These are phyloP conservation scores for Penicillium sp. DNA, from an alignment of 2,329 filamentous ascomycete genomes.

Conservation along the genomic window DNA sequence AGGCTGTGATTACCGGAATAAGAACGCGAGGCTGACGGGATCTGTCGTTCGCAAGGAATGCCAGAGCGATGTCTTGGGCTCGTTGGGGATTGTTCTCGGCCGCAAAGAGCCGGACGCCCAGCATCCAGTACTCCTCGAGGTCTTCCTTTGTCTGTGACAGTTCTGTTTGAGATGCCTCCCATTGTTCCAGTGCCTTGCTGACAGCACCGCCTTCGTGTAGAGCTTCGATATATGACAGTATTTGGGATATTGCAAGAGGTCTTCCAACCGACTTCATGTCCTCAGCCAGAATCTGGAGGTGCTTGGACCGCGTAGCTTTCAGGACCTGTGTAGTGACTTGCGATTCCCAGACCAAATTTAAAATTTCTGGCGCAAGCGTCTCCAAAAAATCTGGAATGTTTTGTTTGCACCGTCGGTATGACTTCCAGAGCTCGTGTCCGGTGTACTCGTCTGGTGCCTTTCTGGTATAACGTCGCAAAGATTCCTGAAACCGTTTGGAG, in stretches of 20 bases:
- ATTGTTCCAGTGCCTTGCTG: constrained; percentile 62
- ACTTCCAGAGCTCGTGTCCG: constrained; percentile 50
- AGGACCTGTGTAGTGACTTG: constrained; percentile 48
- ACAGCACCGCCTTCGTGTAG: constrained; percentile 65
- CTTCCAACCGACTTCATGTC: constrained; percentile 66
- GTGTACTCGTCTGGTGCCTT: constrained; percentile 33
- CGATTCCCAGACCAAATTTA: constrained; percentile 69
- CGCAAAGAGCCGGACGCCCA: constrained; percentile 55
- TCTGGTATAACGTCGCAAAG: constrained; percentile 34
- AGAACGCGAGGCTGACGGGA: constrained; percentile 48
- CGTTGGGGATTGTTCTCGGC: constrained; percentile 49
- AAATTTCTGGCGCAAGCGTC: constrained; percentile 61
- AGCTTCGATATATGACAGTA: constrained; percentile 68
- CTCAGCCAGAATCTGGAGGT: constrained; percentile 63
- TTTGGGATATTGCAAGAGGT: constrained; percentile 58
- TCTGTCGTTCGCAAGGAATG: constrained; percentile 44
- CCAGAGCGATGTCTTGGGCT: constrained; percentile 53
- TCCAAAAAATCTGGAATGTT: constrained; percentile 51
- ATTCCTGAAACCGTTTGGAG: constrained; percentile 44
- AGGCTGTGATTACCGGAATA: constrained; percentile 70
- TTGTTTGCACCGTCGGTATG: constrained; percentile 54
- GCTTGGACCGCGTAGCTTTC: constrained; percentile 56
- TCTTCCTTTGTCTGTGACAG: constrained; percentile 51
- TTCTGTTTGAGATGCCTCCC: constrained; percentile 60
- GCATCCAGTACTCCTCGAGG: constrained; percentile 46